Conservation (phyloP, 495 filamentous ascomycete species). For the Apiosordaria backusii region DNA sequence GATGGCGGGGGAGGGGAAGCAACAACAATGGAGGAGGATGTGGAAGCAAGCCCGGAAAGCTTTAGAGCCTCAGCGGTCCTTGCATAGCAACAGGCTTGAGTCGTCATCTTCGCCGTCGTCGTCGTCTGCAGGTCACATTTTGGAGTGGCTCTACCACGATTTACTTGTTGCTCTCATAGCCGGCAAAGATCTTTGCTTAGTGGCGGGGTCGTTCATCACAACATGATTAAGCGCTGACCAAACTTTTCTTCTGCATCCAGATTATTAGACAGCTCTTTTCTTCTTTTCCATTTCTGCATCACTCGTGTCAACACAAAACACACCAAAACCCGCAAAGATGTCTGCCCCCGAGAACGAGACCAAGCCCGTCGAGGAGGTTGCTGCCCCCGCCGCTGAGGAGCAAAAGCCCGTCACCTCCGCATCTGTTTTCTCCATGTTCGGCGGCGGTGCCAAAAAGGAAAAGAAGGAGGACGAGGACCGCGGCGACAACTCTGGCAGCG, state of each 20-base stretch:
- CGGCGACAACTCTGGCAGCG: slow-evolving; percentile 78
- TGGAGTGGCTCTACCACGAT: not conserved
- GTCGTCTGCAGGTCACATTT: not conserved
- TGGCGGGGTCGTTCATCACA: not conserved
- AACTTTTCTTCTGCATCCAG: not conserved
- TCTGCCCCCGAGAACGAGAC: slow-evolving; percentile 39
- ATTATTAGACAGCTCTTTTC: not conserved
- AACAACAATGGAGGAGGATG: not conserved
- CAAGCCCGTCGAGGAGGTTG: slow-evolving; percentile 36
- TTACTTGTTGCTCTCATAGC: not conserved
- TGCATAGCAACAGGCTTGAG: not conserved
- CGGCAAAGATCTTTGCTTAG: not conserved
- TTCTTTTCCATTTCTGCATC: not conserved
- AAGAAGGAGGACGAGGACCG: slow-evolving; percentile 67
- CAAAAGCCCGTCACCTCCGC: slow-evolving; percentile 39
- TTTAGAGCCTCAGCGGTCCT: not conserved
- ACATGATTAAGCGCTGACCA: not conserved
- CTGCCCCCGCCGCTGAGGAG: slow-evolving; percentile 16
- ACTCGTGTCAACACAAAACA: not conserved
- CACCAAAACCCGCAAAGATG: slow-evolving; percentile 30
- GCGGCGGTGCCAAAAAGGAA: slow-evolving; percentile 84
- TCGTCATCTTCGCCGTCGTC: not conserved
- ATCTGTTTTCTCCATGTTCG: slow-evolving; percentile 94
- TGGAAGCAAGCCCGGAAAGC: not conserved
- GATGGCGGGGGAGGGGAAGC: not conserved